Percentiles rank a stretch among this genome's conserved stretches.
phyloP scores from a whole-genome alignment of 768 basidiomycete genomes.

The Lentinula detonsa region DNA sequence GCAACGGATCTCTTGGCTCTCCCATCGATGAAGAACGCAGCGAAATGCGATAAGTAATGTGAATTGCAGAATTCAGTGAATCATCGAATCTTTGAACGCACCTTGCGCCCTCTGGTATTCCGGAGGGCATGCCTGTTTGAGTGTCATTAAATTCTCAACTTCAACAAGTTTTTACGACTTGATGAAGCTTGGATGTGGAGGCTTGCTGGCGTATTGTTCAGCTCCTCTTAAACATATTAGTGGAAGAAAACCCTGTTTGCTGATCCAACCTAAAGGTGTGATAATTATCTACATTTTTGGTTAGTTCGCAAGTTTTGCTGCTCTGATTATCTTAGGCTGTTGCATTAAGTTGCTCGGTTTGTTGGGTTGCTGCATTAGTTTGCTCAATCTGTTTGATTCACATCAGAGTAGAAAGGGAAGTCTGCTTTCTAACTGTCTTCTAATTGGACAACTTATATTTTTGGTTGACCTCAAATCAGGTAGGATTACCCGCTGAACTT shows the following conservation, averaged over 20 bases:
- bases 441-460: conserved; percentile 6
- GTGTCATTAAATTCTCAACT: conserved; percentile 60
- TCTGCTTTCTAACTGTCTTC: conserved; percentile 19
- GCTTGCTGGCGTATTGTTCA: conserved; percentile 25
- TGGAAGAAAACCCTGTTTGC: conserved; percentile 17
- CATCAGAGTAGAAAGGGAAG: not conserved
- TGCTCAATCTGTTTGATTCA: conserved; percentile 2
- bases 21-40: conserved; percentile 79
- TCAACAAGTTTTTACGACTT: conserved; percentile 19
- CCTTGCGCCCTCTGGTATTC: conserved; percentile 74
- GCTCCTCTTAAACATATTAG: conserved; percentile 46
- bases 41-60: conserved; percentile 79
- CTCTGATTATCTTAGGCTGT: not conserved
- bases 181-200: conserved; percentile 36
- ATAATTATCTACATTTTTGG: conserved; percentile 44
- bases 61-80: conserved; percentile 80
- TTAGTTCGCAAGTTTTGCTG: not conserved
- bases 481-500: conserved; percentile 83
- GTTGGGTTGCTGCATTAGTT: not conserved
- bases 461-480: conserved; percentile 60
- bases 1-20: conserved; percentile 74
- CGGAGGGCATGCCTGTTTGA: conserved; percentile 72
- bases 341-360: too few relatives aligned
- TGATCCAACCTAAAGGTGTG: conserved; percentile 31
- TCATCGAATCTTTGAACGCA: conserved; percentile 83